These are phyloP conservation scores for Scortechinia acanthostroma DNA, from an alignment of 2,329 filamentous ascomycete species.

Conservation along the genomic window DNA sequence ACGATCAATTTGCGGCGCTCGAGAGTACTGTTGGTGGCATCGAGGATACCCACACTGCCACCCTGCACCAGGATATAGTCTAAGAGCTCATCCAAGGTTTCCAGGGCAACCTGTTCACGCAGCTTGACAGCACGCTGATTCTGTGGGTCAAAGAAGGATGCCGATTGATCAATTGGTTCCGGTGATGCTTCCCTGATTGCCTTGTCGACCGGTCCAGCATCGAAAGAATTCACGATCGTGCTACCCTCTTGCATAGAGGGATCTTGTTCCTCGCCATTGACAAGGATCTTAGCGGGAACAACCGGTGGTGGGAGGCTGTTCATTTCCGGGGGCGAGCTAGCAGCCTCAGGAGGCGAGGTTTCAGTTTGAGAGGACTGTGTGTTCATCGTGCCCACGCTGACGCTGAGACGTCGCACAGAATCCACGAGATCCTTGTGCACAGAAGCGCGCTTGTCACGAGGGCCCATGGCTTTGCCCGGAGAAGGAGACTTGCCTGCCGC, in stretches of 20 bases:
- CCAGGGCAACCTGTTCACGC: constrained; percentile 84
- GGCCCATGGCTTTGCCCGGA: constrained; percentile 18
- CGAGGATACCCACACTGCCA: constrained; percentile 87
- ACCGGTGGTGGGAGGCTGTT: background rate
- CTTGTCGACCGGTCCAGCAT: constrained; percentile 10
- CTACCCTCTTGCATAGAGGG: background rate
- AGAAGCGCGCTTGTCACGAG: constrained; percentile 34
- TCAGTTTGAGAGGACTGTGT: background rate
- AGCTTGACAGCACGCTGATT: constrained; percentile 77
- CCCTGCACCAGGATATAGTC: constrained; percentile 78
- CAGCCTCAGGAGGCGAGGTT: background rate
- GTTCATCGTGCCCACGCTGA: background rate
- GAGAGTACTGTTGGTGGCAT: constrained; percentile 94
- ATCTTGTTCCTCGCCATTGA: background rate
- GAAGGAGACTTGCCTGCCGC: constrained; percentile 49
- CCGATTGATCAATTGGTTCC: constrained; percentile 58
- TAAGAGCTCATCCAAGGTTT: constrained; percentile 84
- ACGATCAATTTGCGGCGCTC: constrained; percentile 78
- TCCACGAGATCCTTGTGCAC: constrained; percentile 38
- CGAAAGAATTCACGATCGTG: constrained; percentile 14
- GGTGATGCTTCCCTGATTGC: constrained; percentile 42
- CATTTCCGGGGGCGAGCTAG: background rate
- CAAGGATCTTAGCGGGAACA: background rate
- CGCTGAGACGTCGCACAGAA: background rate
- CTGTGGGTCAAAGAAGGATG: constrained; percentile 85